Evolutionary conservation across 2,329 filamentous ascomycete species (phyloP).

Genomic region (Thelonectria rubi): DNA sequence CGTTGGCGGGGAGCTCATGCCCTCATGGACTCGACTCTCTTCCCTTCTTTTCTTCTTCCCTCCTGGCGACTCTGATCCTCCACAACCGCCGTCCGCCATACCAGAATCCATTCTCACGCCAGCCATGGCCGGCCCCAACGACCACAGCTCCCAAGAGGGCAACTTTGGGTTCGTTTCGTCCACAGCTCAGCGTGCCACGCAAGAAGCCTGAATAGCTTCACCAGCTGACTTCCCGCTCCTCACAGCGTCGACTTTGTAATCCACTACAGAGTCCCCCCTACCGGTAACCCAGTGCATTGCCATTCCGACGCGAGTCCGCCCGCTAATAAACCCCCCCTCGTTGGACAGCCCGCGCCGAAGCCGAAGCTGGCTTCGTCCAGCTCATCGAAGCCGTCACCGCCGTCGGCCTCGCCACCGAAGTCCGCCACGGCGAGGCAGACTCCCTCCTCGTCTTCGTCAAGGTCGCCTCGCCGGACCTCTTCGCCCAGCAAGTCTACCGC

Average conservation of each 20-base stretch:
- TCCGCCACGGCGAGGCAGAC: slow-evolving; percentile 78
- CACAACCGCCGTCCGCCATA: not conserved
- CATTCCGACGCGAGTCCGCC: not conserved
- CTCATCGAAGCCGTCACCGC: slow-evolving; percentile 78
- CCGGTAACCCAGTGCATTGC: slow-evolving; percentile 58
- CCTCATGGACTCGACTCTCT: not conserved
- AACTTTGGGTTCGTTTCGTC: slow-evolving; percentile 56
- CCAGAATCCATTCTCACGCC: not conserved
- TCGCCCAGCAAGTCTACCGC: slow-evolving; percentile 84
- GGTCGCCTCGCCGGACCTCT: slow-evolving; percentile 76
- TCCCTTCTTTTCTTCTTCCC: not conserved
- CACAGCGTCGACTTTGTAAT: slow-evolving; percentile 87
- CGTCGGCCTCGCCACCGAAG: slow-evolving; percentile 88
- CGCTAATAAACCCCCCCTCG: slow-evolving; percentile 23
- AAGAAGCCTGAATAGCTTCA: not conserved
- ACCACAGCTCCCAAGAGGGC: slow-evolving; percentile 41
- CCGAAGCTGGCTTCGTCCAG: slow-evolving; percentile 78
- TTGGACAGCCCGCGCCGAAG: slow-evolving; percentile 69
- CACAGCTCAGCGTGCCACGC: not conserved
- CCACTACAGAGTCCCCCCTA: slow-evolving; percentile 75
- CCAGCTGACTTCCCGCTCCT: slow-evolving; percentile 21
- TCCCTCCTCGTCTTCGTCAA: slow-evolving; percentile 86
- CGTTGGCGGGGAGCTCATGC: no score
- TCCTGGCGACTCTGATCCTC: not conserved
- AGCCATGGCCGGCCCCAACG: slow-evolving; percentile 47